Evolutionary conservation across 1,284 basidiomycete species (phyloP), one percentile per base, ranked within the genome.

Genomic region (Marasmius oreades): DNA sequence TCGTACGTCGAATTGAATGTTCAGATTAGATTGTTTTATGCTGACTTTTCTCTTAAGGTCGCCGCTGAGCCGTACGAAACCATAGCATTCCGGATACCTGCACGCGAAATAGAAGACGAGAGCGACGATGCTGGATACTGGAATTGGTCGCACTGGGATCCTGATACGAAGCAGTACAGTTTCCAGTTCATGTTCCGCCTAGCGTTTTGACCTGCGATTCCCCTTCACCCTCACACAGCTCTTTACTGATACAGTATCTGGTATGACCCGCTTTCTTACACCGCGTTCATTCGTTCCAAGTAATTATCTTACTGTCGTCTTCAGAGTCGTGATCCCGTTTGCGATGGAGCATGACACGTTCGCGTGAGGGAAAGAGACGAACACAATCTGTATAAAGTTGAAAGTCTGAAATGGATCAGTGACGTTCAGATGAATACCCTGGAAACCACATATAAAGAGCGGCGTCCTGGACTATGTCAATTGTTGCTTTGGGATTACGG

Each of bases 1-100:
- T 99, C 59, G 95, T 95, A 65, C 67, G 93, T 84, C 34, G 48
- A 22, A 46, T 48, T 23, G 60, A 46, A 43, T 55, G 56, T 12
- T 53, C 16, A 45, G 23, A 16, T 26, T 26, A 31, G 16, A 61
- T 52, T 23, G 43, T 12, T 56, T 46, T 47, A 39, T 66, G 31
- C 53, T 53, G 62, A 56, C 43, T 52, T 34, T 53, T 47, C 54
- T 42, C 37, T 34, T 53, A 64, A 97, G 93, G 92, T 99, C 56
- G 97, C 96, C 16, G 95, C 97, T 18, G 97, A 99, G 67, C 96
- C 97, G 5, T 99, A 99, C 70, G 96, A 99, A 74, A 98, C 95
- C 2, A 96, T 99, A 63, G 93, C 95, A 8, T 99, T 99, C 79
- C 93, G 96, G 28, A 93, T 99, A 63, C 97, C 96, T 46, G 90